Evolutionary conservation across 23 red algal species (phyloP).

Genomic region (Porphyridium purpureum): DNA sequence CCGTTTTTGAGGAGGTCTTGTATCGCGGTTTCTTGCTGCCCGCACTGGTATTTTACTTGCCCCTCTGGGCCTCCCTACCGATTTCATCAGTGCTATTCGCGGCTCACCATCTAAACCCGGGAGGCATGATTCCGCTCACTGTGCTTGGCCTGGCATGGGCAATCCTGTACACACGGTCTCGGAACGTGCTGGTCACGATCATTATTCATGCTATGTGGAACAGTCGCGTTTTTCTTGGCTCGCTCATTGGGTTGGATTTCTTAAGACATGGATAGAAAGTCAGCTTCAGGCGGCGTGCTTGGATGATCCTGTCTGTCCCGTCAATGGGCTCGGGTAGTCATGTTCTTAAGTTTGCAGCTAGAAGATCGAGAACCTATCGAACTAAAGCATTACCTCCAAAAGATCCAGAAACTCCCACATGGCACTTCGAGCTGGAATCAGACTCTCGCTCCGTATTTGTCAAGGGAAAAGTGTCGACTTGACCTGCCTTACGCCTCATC

Average conservation of each 20-base stretch:
- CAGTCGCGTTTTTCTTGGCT: slow-evolving; percentile 62
- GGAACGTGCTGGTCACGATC: slow-evolving; percentile 71
- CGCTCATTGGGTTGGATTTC: slow-evolving; percentile 48
- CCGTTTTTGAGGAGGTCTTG: slow-evolving; percentile 97
- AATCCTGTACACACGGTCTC: slow-evolving; percentile 68
- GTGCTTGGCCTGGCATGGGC: slow-evolving; percentile 89
- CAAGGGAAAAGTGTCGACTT: no score
- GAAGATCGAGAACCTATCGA: no score
- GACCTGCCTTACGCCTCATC: no score
- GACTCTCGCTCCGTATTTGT: no score
- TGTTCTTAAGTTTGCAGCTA: no score
- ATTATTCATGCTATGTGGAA: slow-evolving; percentile 96
- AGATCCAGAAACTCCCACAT: no score
- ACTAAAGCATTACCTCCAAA: no score
- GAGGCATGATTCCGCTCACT: slow-evolving; percentile 72
- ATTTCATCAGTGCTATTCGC: slow-evolving; percentile 94
- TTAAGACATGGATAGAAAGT: no score
- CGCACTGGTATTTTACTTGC: slow-evolving; percentile 64
- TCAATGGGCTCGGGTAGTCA: no score
- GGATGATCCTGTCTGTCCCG: no score
- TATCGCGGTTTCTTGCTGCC: slow-evolving; percentile 96
- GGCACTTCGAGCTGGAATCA: no score
- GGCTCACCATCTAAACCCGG: slow-evolving; percentile 85
- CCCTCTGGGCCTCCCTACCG: slow-evolving; percentile 79
- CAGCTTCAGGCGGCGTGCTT: no score